Evolutionary conservation across 805 yeast species (phyloP), one percentile per base, ranked within the genome.

Genomic region (Saccharomycopsis synnaedendra): DNA sequence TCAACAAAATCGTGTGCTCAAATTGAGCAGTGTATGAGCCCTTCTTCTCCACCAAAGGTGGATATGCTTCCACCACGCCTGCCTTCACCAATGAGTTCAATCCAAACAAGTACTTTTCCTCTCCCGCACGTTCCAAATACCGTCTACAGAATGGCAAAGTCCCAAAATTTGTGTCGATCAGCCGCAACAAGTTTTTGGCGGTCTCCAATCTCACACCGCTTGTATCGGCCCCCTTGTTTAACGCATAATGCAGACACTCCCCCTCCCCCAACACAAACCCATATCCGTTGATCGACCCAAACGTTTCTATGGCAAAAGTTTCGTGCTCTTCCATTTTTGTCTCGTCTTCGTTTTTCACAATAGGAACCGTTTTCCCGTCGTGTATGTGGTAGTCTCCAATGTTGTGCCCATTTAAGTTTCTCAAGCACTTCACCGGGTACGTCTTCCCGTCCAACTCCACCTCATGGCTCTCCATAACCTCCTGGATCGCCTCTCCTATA

Each of bases 271-370:
- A 68, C 35, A 93, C 97, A 57, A 81, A 82, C 36, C 97, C 99
- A 50, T 83, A 76, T 53, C 99, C 99, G 42, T 51, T 51, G 1
- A 98, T 93, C 41, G 96, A 77, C 8, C 98, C 98, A 60, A 93
- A 93, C 3, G 99, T 93, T 68, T 93, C 99, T 60, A 93, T 90
- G 52, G 99, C 99, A 71, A 86, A 90, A 2, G 87, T 82, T 65
- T 93, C 98, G 54, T 96, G 96, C 69, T 93, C 99, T 64, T 93
- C 99, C 96, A 93, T 90, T 73, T 90, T 90, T 7, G 97, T 93
- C 64, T 76, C 76, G 63, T 93, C 98, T 5, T 88, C 90, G 58
- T 85, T 85, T 58, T 89, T 83, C 35, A 93, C 95, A 58, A 93
- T 93, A 11, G 99, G 99, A 42, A 93, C 97, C 30, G 94, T 80